A percentile compares a stretch with the other conserved stretches of the same genome.
Evolutionary conservation across 371 early-diverging fungal species (phyloP).

Genomic region (Funneliformis caledonium): DNA sequence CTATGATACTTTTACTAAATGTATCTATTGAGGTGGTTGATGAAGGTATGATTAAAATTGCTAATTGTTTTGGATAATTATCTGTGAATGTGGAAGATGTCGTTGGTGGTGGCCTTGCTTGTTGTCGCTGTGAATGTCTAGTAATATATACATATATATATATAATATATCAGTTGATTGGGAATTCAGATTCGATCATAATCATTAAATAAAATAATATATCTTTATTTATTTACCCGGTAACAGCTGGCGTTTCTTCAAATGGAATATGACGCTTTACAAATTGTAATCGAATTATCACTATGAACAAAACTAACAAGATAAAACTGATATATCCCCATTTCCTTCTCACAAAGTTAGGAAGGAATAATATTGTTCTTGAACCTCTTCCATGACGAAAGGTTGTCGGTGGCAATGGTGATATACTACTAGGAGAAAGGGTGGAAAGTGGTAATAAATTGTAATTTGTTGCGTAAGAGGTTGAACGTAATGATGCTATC

Average conservation of each 20-base stretch:
- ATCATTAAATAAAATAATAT: too few relatives aligned
- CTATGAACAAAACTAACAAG: not conserved
- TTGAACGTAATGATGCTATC: conserved; percentile 1
- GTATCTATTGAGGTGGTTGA: conserved; percentile 3
- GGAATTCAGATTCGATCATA: too few relatives aligned
- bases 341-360: conserved; percentile 1
- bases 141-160: too few relatives aligned
- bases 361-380: conserved; percentile 8
- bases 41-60: conserved; percentile 25
- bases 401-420: not conserved
- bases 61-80: conserved; percentile 31
- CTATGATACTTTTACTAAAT: conserved; percentile 9
- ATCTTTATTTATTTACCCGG: not conserved
- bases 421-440: not conserved
- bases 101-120: not conserved
- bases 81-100: conserved; percentile 24
- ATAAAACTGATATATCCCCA: conserved; percentile 17
- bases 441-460: not conserved
- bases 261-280: not conserved
- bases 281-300: not conserved
- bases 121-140: not conserved
- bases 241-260: conserved; percentile 29
- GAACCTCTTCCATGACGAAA: not conserved
- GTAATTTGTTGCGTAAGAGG: not conserved
- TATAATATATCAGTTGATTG: too few relatives aligned